Conservation (phyloP, 2,329 filamentous ascomycete species). For the Exophiala mesophila region DNA sequence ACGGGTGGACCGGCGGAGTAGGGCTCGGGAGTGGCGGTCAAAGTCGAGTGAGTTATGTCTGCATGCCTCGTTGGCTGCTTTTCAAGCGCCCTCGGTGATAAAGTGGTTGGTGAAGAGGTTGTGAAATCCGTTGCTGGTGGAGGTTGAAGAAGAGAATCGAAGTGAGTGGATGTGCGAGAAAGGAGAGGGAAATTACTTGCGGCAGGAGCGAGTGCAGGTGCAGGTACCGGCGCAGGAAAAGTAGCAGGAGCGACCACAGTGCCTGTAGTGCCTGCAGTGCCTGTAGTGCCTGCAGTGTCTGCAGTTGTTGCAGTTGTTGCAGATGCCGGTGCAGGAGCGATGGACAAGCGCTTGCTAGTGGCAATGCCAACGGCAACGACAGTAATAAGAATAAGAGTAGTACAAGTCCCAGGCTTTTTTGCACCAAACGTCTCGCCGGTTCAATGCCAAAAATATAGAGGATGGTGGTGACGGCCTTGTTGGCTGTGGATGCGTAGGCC, state of each 20-base stretch:
- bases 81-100: conserved; percentile 40
- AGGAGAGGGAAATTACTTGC: conserved; percentile 11
- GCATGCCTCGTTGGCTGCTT: conserved; percentile 27
- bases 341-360: too few relatives aligned
- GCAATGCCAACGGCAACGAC: too few relatives aligned
- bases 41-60: not conserved
- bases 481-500: too few relatives aligned
- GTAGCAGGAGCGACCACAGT: conserved; percentile 1
- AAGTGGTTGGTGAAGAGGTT: conserved; percentile 9
- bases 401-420: too few relatives aligned
- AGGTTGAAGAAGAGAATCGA: too few relatives aligned
- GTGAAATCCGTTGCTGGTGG: conserved; percentile 22
- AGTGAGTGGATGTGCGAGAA: conserved; percentile 1
- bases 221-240: conserved; percentile 2
- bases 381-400: too few relatives aligned
- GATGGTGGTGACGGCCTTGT: not conserved
- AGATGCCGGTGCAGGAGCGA: not conserved
- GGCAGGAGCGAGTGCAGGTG: conserved; percentile 1
- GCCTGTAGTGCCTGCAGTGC: not conserved
- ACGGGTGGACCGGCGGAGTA: conserved; percentile 5
- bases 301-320: not conserved
- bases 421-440: too few relatives aligned
- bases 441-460: not conserved
- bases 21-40: not conserved
- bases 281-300: not conserved